These are phyloP conservation scores for Geotrichum siamense DNA, from an alignment of 1,139 yeast genomes.

Conservation along the genomic window DNA sequence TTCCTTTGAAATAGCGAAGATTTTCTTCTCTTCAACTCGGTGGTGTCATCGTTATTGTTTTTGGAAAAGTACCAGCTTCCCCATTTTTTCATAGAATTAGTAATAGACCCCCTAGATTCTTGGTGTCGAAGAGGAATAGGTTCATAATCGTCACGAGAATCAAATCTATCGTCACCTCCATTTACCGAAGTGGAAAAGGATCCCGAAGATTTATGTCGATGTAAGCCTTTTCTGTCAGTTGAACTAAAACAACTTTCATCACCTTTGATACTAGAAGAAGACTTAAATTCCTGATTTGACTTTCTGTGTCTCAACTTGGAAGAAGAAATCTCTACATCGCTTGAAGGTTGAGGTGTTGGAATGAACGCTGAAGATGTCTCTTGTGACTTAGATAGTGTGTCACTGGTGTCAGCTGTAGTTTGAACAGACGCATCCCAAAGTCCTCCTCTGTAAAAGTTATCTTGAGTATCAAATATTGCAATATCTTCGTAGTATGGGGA, in stretches of 20 bases:
- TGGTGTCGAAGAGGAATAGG: neutral
- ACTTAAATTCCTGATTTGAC: constrained; percentile 14
- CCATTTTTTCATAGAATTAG: constrained; percentile 30
- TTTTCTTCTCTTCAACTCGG: no score
- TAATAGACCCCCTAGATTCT: constrained; percentile 13
- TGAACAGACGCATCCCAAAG: constrained; percentile 48
- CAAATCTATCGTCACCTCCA: neutral
- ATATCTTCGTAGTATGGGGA: constrained; percentile 86
- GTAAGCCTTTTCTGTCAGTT: constrained; percentile 1
- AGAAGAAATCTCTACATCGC: no score
- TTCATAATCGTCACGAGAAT: neutral
- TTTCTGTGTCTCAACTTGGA: constrained; percentile 11
- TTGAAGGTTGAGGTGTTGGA: no score
- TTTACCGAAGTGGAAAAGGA: neutral
- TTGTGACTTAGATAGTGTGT: no score
- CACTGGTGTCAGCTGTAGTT: neutral
- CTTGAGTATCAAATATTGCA: constrained; percentile 55
- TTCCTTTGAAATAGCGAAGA: no score
- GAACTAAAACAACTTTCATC: neutral
- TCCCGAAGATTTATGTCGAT: constrained; percentile 6
- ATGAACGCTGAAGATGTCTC: no score
- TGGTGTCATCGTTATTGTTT: neutral
- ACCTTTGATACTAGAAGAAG: constrained; percentile 4
- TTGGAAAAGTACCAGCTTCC: constrained; percentile 30
- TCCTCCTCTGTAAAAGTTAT: constrained; percentile 87